These are phyloP conservation scores for Pogostemon cablin DNA, from an alignment of 257 asterid species.

Conservation along the genomic window DNA sequence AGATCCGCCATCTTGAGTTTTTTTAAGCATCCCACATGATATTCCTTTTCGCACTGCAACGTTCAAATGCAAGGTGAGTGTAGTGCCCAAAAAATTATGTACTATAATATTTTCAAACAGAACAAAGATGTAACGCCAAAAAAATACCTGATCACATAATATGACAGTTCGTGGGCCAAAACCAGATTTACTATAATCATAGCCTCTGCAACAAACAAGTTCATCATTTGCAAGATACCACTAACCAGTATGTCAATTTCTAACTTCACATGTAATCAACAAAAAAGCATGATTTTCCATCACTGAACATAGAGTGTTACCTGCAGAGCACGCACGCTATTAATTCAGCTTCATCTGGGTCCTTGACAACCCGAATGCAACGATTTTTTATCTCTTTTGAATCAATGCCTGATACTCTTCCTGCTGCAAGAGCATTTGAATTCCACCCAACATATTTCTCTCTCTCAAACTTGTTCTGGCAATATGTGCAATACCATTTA, in stretches of 20 bases:
- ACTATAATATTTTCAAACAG: no score
- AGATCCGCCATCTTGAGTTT: constrained; percentile 72
- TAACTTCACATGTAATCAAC: no score
- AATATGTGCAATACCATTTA: constrained; percentile 97
- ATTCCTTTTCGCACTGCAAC: constrained; percentile 78
- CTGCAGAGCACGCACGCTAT: constrained; percentile 98
- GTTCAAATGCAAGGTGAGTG: constrained; percentile 16
- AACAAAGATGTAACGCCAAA: background rate
- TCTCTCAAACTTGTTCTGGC: constrained; percentile 86
- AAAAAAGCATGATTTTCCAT: no score
- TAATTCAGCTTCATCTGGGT: constrained; percentile 88
- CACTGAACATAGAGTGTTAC: constrained; percentile 37
- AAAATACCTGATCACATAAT: constrained; percentile 80
- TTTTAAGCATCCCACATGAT: constrained; percentile 85
- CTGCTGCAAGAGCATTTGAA: constrained; percentile 93
- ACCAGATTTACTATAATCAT: constrained; percentile 94
- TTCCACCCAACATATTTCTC: constrained; percentile 73
- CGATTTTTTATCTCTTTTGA: constrained; percentile 78
- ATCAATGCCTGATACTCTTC: constrained; percentile 76
- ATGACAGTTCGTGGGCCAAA: constrained; percentile 99
- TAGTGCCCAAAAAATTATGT: background rate
- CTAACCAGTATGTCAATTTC: no score
- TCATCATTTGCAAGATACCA: no score
- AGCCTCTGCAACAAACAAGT: constrained; percentile 62
- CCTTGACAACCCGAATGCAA: constrained; percentile 82